Evolutionary conservation across 139 green algal genomes (phyloP), one percentile per base, ranked within the genome.

Genomic region (Coccomyxa sp.): DNA sequence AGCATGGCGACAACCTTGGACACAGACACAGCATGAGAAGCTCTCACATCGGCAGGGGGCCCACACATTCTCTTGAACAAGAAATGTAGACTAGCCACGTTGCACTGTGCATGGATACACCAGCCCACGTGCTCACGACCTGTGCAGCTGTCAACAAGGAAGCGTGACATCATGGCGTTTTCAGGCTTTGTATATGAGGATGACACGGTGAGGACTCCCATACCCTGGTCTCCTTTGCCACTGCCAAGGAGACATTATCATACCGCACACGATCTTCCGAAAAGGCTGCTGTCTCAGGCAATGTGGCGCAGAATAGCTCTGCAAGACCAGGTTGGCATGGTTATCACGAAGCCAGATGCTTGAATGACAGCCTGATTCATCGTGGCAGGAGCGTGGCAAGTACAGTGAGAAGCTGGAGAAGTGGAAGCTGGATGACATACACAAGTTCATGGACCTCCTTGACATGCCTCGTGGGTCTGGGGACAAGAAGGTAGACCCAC

Each of bases 121-220:
- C n/a, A n/a, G n/a, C n/a, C n/a, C n/a, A n/a, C n/a, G n/a, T n/a
- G n/a, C n/a, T n/a, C n/a, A n/a, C n/a, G n/a, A n/a, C 36, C 22
- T 44, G 27, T 74, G 70, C 58, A 75, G 39, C 6, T 81, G 41
- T 6, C 75, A 31, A 74, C 41, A 41, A 50, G 91, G 64, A 95
- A 91, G 84, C 84, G 78, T 37, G 88, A 88, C 38, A 78, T 95
- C 24, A 82, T 88, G 27, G 84, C 87, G 37, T 95, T 95, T 78
- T 86, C 77, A 34, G 91, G 91, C 36, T 87, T 64, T 6, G 50
- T 64, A 10, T 36, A 55, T 68, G 38, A 68, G 70, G 10, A 40
- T 27, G 31, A 41, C 8, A 41, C 10, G 33, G 7, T 34, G 50
- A 68, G 8, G 34, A 7, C 44, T 39, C 31, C 39, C 14, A 38